Base-by-base conservation (phyloP, 2,329 filamentous ascomycete species). In the Penicillium vulpinum region DNA sequence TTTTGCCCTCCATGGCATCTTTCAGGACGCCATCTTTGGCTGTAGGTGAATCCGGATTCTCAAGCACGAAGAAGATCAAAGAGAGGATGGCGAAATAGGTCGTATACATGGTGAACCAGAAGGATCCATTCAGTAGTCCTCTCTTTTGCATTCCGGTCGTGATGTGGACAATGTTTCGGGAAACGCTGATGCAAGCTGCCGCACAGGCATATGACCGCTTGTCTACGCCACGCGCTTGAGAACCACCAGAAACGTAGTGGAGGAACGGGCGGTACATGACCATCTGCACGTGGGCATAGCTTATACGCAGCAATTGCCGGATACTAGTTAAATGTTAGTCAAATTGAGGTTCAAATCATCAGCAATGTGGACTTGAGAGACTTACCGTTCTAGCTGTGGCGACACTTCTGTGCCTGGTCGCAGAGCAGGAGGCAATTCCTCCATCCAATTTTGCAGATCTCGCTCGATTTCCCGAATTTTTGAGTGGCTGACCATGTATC, bases 1-100 rank as follows among this genome's bases (percentile, higher is more conserved):
- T 88, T 68, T 90, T 90, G 18, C 93, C 94, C 61, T 91, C 89
- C 59, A 87, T 83, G 0, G 92, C 93, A 75, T 97, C 93, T 51
- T 88, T 88, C 58, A 97, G 79, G 22, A 97, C 88, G 22, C 75
- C 73, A 60, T 96, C 92, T 50, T 88, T 83, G 39, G 83, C 84
- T 2, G 82, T 84, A 0, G 81, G 75, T 50, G 80, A 85, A 55
- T 85, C 81, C 1, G 84, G 84, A 57, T 88, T 88, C 70, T 88
- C 85, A 13, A 87, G 75, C 9, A 85, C 84, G 63, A 85, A 88
- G 64, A 85, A 88, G 10, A 88, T 76, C 52, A 88, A 76, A 0
- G 85, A 85, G 35, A 88, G 72, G 54, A 88, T 86, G 15, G 85
- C 83, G 68, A 88, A 88, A 70, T 87, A 88, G 0, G 84, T 86